Conservation (phyloP, 2,329 filamentous ascomycete genomes). For the Dactylellina leptospora region DNA sequence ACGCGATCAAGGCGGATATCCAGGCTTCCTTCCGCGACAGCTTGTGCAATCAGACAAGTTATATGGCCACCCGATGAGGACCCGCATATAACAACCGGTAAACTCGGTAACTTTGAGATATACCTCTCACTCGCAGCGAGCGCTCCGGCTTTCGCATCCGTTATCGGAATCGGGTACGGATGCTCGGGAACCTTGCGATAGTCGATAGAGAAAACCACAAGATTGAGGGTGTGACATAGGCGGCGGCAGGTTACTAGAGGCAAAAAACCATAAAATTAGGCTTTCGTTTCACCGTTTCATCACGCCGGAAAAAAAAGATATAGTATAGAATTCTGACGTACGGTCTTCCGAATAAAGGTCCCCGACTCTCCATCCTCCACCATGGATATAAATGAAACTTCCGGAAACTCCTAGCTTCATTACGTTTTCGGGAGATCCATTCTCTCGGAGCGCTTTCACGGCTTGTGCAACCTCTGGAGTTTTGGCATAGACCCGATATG, state of each 20-base stretch:
- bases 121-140: constrained; percentile 34
- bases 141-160: constrained; percentile 43
- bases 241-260: constrained; percentile 47
- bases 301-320: constrained; percentile 22
- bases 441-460: constrained; percentile 36
- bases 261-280: too few relatives aligned
- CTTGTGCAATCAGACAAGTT: constrained; percentile 36
- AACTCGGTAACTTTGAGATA: constrained; percentile 36
- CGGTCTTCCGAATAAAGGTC: constrained; percentile 49
- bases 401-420: constrained; percentile 34
- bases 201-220: constrained; percentile 53
- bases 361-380: constrained; percentile 51
- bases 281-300: too few relatives aligned
- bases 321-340: constrained; percentile 39
- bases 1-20: constrained; percentile 33
- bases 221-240: constrained; percentile 46
- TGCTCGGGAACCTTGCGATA: constrained; percentile 53
- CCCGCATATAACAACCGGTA: constrained; percentile 43
- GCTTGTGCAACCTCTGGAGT: constrained; percentile 41
- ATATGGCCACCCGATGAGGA: constrained; percentile 52
- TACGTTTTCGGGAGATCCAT: constrained; percentile 48
- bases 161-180: constrained; percentile 48
- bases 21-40: constrained; percentile 29
- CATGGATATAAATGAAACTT: constrained; percentile 50
- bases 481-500: constrained; percentile 47